Percentiles rank a stretch among this genome's conserved stretches.
phyloP scores from a whole-genome alignment of 768 basidiomycete species.

The Daedaleopsis sinensis region DNA sequence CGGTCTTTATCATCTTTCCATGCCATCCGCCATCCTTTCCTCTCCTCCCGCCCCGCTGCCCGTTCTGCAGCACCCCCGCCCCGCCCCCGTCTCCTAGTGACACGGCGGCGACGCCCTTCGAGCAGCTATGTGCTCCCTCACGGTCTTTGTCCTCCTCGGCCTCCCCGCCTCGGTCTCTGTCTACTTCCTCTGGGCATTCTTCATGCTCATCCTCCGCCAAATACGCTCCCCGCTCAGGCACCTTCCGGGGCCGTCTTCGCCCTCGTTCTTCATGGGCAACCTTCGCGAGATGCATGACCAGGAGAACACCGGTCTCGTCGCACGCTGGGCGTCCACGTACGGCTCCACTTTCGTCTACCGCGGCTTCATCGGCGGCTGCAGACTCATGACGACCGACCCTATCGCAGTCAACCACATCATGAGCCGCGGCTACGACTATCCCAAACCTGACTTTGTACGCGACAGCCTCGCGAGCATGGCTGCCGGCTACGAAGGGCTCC shows the following conservation, averaged over 20 bases:
- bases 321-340: conserved; percentile 47
- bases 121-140: conserved; percentile 7
- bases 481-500: conserved; percentile 49
- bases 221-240: conserved; percentile 48
- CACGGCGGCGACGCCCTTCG: background rate
- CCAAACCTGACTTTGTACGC: conserved; percentile 61
- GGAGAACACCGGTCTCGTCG: conserved; percentile 55
- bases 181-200: conserved; percentile 40
- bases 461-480: conserved; percentile 55
- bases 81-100: background rate
- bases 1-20: conserved; percentile 21
- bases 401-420: conserved; percentile 61
- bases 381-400: conserved; percentile 63
- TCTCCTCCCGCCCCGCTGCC: conserved; percentile 10
- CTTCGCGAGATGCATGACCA: conserved; percentile 57
- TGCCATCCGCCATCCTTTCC: conserved; percentile 6
- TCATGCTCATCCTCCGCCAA: conserved; percentile 48
- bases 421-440: conserved; percentile 55
- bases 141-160: conserved; percentile 18
- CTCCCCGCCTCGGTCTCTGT: conserved; percentile 26
- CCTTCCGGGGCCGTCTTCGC: conserved; percentile 49
- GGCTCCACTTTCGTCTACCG: conserved; percentile 56
- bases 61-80: background rate
- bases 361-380: conserved; percentile 52
- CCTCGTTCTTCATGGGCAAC: conserved; percentile 55